Conservation (phyloP, 2,329 filamentous ascomycete species). For the Sarocladium kiliense region DNA sequence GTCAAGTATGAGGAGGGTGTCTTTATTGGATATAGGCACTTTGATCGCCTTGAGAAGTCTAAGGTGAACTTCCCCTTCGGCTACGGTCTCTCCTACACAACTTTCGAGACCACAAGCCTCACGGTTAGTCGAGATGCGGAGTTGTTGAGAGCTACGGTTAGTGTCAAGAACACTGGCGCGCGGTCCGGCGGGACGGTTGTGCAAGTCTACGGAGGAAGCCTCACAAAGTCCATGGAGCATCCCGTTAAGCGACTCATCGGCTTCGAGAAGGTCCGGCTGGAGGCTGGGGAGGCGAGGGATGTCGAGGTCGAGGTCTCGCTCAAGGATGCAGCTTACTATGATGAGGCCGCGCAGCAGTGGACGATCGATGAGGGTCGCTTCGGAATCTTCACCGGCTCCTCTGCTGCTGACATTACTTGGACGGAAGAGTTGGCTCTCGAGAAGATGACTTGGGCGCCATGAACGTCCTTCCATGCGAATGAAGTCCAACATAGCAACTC, state of each 20-base stretch:
- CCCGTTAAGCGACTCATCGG: slow-evolving; percentile 24
- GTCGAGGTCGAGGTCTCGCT: slow-evolving; percentile 14
- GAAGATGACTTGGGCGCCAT: neutral
- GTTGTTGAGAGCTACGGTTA: slow-evolving; percentile 23
- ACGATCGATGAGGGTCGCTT: slow-evolving; percentile 21
- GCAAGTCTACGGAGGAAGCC: slow-evolving; percentile 41
- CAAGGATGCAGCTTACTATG: slow-evolving; percentile 24
- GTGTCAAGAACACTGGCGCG: slow-evolving; percentile 50
- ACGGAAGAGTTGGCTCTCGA: neutral
- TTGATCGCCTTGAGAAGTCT: slow-evolving; percentile 36
- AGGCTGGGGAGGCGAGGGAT: slow-evolving; percentile 14
- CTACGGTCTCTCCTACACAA: slow-evolving; percentile 62
- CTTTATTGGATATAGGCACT: slow-evolving; percentile 53
- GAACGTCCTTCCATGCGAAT: neutral
- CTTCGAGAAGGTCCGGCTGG: slow-evolving; percentile 22
- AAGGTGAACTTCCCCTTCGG: slow-evolving; percentile 60
- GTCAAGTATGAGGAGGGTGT: slow-evolving; percentile 63
- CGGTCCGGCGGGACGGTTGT: slow-evolving; percentile 44
- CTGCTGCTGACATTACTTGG: slow-evolving; percentile 16
- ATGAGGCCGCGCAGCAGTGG: slow-evolving; percentile 20
- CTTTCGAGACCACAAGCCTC: slow-evolving; percentile 34
- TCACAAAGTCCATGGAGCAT: slow-evolving; percentile 13
- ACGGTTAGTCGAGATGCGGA: slow-evolving; percentile 22
- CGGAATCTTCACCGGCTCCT: slow-evolving; percentile 19
- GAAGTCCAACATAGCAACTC: neutral